phyloP scores from a whole-genome alignment of 176 grass and related monocot species.

The Chloris gayana region DNA sequence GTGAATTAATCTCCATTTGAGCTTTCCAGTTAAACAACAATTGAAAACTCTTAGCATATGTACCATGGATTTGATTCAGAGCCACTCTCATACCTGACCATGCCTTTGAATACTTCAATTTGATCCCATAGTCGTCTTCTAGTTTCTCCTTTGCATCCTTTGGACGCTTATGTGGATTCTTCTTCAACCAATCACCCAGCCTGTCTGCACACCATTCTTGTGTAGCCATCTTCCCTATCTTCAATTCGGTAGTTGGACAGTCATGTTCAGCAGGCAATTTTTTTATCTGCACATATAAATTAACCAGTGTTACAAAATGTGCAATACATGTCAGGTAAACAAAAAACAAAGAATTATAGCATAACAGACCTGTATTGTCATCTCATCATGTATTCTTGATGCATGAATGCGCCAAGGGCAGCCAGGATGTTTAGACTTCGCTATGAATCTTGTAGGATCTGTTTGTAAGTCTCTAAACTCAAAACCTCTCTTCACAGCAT shows the following conservation, averaged over 20 bases:
- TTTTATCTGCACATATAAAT: not conserved
- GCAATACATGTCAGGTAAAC: not conserved
- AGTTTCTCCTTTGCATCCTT: not conserved
- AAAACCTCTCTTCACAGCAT: not conserved
- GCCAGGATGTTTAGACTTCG: not conserved
- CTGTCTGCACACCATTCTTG: not conserved
- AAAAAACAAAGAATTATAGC: too few relatives aligned
- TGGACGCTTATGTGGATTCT: not conserved
- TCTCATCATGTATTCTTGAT: not conserved
- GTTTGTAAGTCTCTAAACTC: not conserved
- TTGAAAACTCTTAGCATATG: not conserved
- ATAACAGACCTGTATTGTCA: not conserved
- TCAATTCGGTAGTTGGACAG: not conserved
- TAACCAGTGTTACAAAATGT: not conserved
- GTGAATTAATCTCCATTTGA: not conserved
- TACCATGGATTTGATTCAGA: not conserved
- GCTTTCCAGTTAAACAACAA: not conserved
- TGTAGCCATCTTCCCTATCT: not conserved
- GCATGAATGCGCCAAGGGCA: not conserved
- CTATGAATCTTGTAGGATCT: not conserved
- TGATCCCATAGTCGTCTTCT: not conserved
- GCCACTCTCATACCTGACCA: not conserved
- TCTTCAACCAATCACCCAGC: not conserved
- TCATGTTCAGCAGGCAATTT: not conserved
- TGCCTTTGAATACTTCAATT: not conserved